Conservation (phyloP, 2,329 filamentous ascomycete genomes). For the Pyrenophora tritici-repentis region DNA sequence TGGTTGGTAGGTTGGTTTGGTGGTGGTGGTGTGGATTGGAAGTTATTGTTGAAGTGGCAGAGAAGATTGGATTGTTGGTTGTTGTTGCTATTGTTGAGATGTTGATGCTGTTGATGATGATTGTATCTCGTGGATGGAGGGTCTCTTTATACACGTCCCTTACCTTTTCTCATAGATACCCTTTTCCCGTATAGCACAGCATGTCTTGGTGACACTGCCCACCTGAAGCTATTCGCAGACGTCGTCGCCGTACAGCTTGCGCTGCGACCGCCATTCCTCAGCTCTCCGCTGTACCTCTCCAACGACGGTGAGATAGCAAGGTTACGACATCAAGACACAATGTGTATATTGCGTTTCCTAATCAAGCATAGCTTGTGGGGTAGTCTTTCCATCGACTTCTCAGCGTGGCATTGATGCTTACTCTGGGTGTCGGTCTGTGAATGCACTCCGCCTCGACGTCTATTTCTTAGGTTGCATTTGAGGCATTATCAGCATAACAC, state of each 20-base stretch:
- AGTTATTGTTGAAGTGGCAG: background rate
- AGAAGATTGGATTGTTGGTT: conserved; percentile 10
- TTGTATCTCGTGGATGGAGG: background rate
- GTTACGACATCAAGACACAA: background rate
- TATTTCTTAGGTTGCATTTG: background rate
- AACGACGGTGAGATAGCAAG: background rate
- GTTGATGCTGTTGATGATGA: conserved; percentile 2
- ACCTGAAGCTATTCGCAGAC: conserved; percentile 5
- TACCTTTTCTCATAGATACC: background rate
- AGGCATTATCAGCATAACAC: background rate
- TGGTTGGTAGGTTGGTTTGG: background rate
- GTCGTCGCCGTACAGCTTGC: background rate
- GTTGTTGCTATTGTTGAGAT: conserved; percentile 1
- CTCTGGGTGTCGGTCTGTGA: background rate
- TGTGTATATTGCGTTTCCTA: background rate
- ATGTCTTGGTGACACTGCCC: background rate
- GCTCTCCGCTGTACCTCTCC: background rate
- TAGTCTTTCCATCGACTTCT: background rate
- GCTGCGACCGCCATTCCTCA: conserved; percentile 4
- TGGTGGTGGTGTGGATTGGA: background rate
- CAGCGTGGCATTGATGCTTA: conserved; percentile 2
- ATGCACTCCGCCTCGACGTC: background rate
- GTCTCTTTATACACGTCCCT: conserved; percentile 2
- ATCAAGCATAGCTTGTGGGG: conserved; percentile 2
- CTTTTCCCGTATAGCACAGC: background rate